Base-by-base conservation (phyloP, 192 early-diverging fungal genomes). In the Coemansia javaensis region DNA sequence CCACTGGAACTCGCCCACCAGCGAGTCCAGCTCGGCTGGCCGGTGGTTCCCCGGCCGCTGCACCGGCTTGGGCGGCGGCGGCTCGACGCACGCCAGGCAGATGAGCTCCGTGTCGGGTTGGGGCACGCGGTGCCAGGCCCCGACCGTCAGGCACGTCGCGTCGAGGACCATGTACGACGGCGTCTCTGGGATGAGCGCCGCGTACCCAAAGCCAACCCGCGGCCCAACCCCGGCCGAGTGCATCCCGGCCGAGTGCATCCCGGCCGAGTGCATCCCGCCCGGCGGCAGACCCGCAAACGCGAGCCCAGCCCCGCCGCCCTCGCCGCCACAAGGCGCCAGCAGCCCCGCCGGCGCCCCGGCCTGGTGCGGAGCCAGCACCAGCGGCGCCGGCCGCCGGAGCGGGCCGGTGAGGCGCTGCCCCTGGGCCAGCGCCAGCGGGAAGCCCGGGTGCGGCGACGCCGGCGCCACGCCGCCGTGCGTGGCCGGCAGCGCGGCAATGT, bases 1-100 rank as follows among this genome's bases (percentile, higher is more conserved):
- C 70, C 70, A 74, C 51, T 74, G 70, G 47, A 74, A 74, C 27
- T 74, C 70, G 25, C 70, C 70, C 1, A 66, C 59, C 32, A 74
- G 59, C 38, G 59, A 61, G 41, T 66, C 70, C n/a, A 74, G 63
- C 47, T 74, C 70, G 5, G 70, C 59, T 16, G 70, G 63, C 8
- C 70, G 55, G 23, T 74, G 70, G 36, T 55, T 74, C n/a, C 70
- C 70, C 9, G 70, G 70, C 1, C 70, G 70, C 63, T 61, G 58
- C 22, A 74, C 70, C 5, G 70, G 70, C 44, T 58, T 66, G 36
- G 56, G 70, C 8, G 63, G 50, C 36, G 70, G 70, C 30, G 59
- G 63, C 55, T 60, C 63, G 12, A 74, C 70, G 32, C 63, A 74
- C 0, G 70, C 70, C 55, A 66, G 42, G 28, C 70, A 74, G 1